Base-by-base conservation (phyloP, 1,284 basidiomycete genomes). In the Apiotrichum gracile region DNA sequence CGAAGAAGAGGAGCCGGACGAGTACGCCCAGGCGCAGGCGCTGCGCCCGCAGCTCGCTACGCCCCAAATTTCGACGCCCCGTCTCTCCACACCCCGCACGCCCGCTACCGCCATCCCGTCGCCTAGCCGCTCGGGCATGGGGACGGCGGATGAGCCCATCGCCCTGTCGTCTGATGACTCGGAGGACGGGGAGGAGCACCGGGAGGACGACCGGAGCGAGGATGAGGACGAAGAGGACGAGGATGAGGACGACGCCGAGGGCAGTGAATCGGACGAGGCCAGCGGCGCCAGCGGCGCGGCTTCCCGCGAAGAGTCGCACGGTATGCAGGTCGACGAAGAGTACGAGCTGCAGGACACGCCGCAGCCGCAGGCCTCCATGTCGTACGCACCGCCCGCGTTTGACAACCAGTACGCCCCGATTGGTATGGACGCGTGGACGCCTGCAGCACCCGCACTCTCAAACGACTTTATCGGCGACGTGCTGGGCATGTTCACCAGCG, bases 131-230 rank as follows among this genome's bases (percentile, higher is more conserved):
- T 16, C 38, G 27, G 38, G 34, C 5, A 10, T 40, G n/a, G 29
- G 44, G 5, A 35, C 44, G 4, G 21, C 33, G 13, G 14, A 35
- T 10, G 34, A 31, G 13, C 44, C 44, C 12, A 35, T 35, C 10
- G 31, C 19, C 7, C 22, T 35, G 14, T 3, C 17, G 12, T 46
- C 44, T 17, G 47, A 51, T 2, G 54, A 53, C 3, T 49, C 47
- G 25, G 49, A 52, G 25, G 45, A 56, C 25, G 54, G 52, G 9
- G 57, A 42, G 22, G 48, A 54, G 25, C 39, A 55, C 10, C 27
- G 10, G 37, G 37, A 19, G 21, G 17, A 21, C 5, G 37, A 8
- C 9, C 34, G 6, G 16, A 13, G 34, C 38, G 38, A 39, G 37
- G 37, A 22, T 8, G 6, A 12, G 22, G 39, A 12, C 38, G n/a